These are phyloP conservation scores for Anisogramma anomala DNA, from an alignment of 2,329 filamentous ascomycete genomes.

Conservation along the genomic window DNA sequence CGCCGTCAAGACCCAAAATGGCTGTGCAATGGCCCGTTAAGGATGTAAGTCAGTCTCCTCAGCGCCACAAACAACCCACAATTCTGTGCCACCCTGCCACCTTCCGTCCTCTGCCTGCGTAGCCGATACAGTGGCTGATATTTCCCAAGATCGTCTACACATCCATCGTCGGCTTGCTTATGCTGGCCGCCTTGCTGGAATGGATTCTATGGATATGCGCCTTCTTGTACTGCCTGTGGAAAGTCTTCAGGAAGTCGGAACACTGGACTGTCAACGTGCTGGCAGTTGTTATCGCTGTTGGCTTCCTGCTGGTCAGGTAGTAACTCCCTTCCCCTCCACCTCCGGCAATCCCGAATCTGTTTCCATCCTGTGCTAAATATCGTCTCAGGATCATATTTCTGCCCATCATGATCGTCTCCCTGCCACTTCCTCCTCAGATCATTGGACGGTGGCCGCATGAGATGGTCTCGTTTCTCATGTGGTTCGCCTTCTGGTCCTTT, in stretches of 20 bases:
- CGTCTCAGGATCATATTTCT: conserved; percentile 62
- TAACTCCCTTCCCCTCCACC: conserved; percentile 15
- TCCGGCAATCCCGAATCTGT: background rate
- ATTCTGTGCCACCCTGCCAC: background rate
- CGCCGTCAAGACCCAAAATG: conserved; percentile 10
- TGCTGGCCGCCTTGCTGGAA: conserved; percentile 77
- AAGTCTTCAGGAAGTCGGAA: conserved; percentile 82
- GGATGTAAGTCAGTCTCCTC: conserved; percentile 25
- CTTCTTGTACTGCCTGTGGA: conserved; percentile 81
- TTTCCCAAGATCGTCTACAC: conserved; percentile 66
- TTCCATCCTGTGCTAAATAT: background rate
- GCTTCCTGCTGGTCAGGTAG: conserved; percentile 69
- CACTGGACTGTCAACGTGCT: conserved; percentile 72
- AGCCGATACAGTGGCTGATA: conserved; percentile 13
- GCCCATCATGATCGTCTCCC: conserved; percentile 85
- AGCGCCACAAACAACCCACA: background rate
- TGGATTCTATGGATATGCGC: conserved; percentile 94
- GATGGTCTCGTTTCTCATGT: conserved; percentile 67
- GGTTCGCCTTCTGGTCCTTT: conserved; percentile 94
- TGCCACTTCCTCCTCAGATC: conserved; percentile 66
- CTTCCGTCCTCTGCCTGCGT: background rate
- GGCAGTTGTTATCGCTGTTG: conserved; percentile 59
- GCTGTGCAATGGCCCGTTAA: conserved; percentile 18
- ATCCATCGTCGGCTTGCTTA: conserved; percentile 64
- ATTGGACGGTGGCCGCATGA: conserved; percentile 57